A percentile compares a stretch with the other conserved stretches of the same genome.
Evolutionary conservation across 805 yeast genomes (phyloP).

Genomic region (Debaryomyces tyrocola): DNA sequence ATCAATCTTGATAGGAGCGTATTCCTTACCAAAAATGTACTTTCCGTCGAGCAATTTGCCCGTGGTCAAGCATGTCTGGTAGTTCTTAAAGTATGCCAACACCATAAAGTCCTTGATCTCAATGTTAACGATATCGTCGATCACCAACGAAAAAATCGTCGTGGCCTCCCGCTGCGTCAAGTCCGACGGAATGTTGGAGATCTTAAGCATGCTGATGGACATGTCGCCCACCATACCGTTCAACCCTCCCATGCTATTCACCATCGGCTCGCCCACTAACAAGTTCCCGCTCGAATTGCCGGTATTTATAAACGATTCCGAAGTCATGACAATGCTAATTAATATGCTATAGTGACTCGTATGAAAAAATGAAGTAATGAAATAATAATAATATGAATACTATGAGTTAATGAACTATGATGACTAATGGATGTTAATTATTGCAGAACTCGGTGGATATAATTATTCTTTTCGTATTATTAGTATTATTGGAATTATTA

Average conservation of each 20-base stretch:
- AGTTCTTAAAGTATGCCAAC: slow-evolving; percentile 36
- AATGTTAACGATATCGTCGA: slow-evolving; percentile 52
- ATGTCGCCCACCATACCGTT: background rate
- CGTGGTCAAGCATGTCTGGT: slow-evolving; percentile 41
- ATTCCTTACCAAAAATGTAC: slow-evolving; percentile 36
- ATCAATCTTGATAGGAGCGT: slow-evolving; percentile 38
- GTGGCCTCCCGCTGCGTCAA: slow-evolving; percentile 65
- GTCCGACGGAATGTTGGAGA: slow-evolving; percentile 64
- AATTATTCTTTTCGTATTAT: too few species aligned
- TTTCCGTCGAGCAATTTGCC: slow-evolving; percentile 41
- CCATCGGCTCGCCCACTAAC: background rate
- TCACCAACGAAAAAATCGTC: slow-evolving; percentile 67
- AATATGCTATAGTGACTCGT: background rate
- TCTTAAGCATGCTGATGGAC: slow-evolving; percentile 15
- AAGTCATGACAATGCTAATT: slow-evolving; percentile 6
- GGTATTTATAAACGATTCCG: slow-evolving; percentile 3
- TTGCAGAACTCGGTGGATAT: too few species aligned
- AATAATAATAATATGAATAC: too few species aligned
- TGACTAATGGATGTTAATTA: too few species aligned
- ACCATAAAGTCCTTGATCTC: slow-evolving; percentile 42
- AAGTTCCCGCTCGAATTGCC: slow-evolving; percentile 7
- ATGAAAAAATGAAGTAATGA: too few species aligned
- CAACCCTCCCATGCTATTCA: background rate
- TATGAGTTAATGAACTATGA: too few species aligned
- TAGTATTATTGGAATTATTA: too few species aligned